Evolutionary conservation across 139 green algal genomes (phyloP), one percentile per base, ranked within the genome.

Genomic region (Coelastrella sp.): DNA sequence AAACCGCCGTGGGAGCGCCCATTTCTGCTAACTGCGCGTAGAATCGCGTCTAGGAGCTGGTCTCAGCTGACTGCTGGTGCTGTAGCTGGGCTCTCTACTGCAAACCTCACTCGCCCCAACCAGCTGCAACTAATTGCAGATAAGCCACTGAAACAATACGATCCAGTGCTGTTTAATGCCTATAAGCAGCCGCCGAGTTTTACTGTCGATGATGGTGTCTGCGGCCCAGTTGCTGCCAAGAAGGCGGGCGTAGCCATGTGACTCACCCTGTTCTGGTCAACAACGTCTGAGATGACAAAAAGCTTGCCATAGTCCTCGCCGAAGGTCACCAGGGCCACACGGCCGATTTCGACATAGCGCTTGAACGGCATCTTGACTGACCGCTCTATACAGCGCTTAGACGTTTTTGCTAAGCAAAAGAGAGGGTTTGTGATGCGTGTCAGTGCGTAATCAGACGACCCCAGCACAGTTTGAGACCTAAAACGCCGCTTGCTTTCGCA

Each of bases 181-280:
- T 59, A 16, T 17, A 68, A 60, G 16, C 64, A 87, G 82, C 82
- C 82, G 82, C 82, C 82, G 82, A 87, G 82, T 79, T 87, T 23
- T 87, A 11, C 16, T 64, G 80, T 60, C 64, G 64, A 65, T 65
- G 82, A 78, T 57, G 65, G 65, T 77, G 65, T 64, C 64, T 79
- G 82, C 65, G 82, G 23, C 64, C 32, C 4, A 76, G 54, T 5
- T 13, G 23, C 82, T 7, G 64, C 23, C 5, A 8, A 5, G 7
- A 65, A 56, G 8, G 23, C 14, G 4, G 56, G 8, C 54, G 22
- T 80, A 5, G 22, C 14, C 47, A 10, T 22, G 19, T 20, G 32
- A 81, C 80, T 92, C 90, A 99, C 98, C 94, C 97, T 95, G 95
- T 98, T 99, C 84, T 98, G 95, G 94, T 99, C 98, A 22, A 99